These are phyloP conservation scores for Vitis hybrid DNA, from an alignment of 177 flowering plant species.

Conservation along the genomic window DNA sequence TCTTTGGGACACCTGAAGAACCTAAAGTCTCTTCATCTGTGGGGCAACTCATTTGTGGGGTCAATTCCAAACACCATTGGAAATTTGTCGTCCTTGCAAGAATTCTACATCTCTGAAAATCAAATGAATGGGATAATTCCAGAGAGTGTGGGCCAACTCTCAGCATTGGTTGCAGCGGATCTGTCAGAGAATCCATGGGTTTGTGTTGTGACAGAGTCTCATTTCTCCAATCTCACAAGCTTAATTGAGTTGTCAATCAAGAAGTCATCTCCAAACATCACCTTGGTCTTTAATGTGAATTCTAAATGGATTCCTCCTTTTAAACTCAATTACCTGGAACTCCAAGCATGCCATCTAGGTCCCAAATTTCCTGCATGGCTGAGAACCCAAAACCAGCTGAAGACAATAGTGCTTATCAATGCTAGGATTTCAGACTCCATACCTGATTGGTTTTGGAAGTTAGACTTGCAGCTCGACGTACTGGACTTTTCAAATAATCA, in stretches of 20 bases:
- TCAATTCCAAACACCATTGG: constrained; percentile 24
- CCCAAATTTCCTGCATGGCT: constrained; percentile 26
- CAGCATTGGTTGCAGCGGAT: constrained; percentile 3
- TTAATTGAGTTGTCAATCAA: constrained; percentile 3
- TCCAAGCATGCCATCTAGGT: constrained; percentile 11
- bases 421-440: constrained; percentile 17
- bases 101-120: constrained; percentile 10
- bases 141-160: constrained; percentile 21
- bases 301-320: constrained; percentile 26
- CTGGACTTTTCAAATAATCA: constrained; percentile 13
- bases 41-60: constrained; percentile 13
- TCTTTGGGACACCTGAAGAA: constrained; percentile 13
- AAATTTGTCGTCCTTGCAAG: constrained; percentile 11
- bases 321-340: constrained; percentile 3
- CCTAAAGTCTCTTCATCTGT: constrained; percentile 10
- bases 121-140: constrained; percentile 23
- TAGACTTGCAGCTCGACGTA: not conserved
- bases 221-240: constrained; percentile 20
- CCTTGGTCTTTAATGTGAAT: constrained; percentile 14
- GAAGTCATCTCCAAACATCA: not conserved
- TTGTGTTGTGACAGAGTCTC: constrained; percentile 23
- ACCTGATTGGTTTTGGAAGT: constrained; percentile 29
- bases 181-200: constrained; percentile 9
- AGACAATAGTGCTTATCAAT: not conserved
- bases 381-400: constrained; percentile 12